A percentile compares a stretch with the other conserved stretches of the same genome.
Evolutionary conservation across 179 eudicot species (phyloP).

Genomic region (Beta corolliflora): DNA sequence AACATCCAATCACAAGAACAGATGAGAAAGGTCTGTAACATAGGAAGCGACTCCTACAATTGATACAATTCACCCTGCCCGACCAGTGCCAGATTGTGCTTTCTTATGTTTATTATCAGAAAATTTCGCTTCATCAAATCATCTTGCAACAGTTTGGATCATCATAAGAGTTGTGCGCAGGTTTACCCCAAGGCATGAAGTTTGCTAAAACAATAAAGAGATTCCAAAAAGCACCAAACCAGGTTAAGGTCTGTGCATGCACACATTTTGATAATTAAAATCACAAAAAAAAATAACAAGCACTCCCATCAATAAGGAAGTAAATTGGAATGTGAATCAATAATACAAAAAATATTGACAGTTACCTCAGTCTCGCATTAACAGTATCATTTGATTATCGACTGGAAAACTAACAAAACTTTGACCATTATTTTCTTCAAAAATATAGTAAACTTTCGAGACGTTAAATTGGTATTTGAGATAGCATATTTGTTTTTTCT

Average conservation of each 20-base stretch:
- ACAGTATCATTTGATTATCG: not conserved
- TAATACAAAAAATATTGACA: not conserved
- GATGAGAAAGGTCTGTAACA: not conserved
- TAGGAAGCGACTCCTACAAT: not conserved
- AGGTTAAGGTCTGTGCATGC: not conserved
- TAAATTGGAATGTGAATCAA: not conserved
- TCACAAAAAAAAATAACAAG: not conserved
- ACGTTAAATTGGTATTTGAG: not conserved
- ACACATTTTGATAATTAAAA: not conserved
- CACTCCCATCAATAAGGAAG: not conserved
- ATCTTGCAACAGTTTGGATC: not conserved
- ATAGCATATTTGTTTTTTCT: not conserved
- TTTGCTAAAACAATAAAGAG: not conserved
- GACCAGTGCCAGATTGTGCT: not conserved
- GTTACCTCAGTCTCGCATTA: not conserved
- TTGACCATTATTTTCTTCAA: not conserved
- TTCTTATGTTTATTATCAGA: not conserved
- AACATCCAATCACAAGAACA: not conserved
- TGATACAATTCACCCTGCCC: not conserved
- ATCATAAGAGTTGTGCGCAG: not conserved
- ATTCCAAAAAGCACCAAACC: not conserved
- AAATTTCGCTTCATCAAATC: not conserved
- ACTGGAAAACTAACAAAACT: not conserved
- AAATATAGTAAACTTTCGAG: too few species aligned
- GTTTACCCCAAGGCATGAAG: not conserved